phyloP scores from a whole-genome alignment of 2,329 filamentous ascomycete species.

The Colletotrichum tabaci region DNA sequence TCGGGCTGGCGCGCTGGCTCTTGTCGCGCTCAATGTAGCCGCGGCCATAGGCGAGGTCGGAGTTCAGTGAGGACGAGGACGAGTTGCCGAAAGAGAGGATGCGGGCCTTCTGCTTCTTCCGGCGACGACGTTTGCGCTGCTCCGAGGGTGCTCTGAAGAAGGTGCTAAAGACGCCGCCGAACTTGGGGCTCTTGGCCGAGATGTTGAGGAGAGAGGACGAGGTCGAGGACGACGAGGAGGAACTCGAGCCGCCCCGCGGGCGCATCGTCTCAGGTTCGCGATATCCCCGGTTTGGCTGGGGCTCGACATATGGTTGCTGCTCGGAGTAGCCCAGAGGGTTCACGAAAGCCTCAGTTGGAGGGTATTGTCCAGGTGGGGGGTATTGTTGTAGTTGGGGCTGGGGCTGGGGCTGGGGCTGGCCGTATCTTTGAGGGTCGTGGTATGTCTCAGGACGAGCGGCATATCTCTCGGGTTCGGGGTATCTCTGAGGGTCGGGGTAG shows the following conservation, averaged over 20 bases:
- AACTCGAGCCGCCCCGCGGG: slow-evolving; percentile 53
- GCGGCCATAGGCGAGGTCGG: slow-evolving; percentile 77
- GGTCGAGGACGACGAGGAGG: slow-evolving; percentile 64
- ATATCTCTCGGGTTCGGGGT: slow-evolving; percentile 33
- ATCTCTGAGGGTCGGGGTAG: slow-evolving; percentile 42
- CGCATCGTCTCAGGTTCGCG: slow-evolving; percentile 41
- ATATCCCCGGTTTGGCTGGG: slow-evolving; percentile 36
- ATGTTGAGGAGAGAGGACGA: slow-evolving; percentile 77
- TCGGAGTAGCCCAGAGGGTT: slow-evolving; percentile 25
- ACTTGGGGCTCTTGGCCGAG: slow-evolving; percentile 66
- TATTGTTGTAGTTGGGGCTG: slow-evolving; percentile 41
- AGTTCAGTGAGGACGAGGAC: slow-evolving; percentile 77
- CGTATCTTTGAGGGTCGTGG: slow-evolving; percentile 31
- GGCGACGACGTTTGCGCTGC: slow-evolving; percentile 57
- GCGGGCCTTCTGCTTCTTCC: slow-evolving; percentile 64
- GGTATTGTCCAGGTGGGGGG: slow-evolving; percentile 37
- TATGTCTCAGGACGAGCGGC: slow-evolving; percentile 30
- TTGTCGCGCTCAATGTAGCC: slow-evolving; percentile 66
- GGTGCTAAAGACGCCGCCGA: slow-evolving; percentile 70
- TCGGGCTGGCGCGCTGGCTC: slow-evolving; percentile 47
- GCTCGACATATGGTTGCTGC: slow-evolving; percentile 30
- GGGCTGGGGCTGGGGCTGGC: slow-evolving; percentile 13
- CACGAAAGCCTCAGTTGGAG: slow-evolving; percentile 19
- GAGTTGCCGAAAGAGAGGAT: slow-evolving; percentile 74
- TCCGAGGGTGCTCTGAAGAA: slow-evolving; percentile 77